Evolutionary conservation across 495 filamentous ascomycete genomes (phyloP).

Genomic region (Penicillium coffeae): DNA sequence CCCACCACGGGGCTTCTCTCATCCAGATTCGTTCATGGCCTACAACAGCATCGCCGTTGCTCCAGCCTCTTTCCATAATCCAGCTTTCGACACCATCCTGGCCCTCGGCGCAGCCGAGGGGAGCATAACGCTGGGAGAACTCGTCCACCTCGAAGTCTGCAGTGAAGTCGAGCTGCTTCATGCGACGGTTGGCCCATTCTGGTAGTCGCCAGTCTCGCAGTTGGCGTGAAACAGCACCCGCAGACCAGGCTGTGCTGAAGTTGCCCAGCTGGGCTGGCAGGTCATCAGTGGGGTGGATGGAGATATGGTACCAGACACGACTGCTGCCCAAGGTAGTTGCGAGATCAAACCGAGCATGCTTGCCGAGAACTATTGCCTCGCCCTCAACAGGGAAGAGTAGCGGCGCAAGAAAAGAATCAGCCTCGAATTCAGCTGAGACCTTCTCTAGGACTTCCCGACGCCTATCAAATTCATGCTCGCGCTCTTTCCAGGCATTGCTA

Average conservation of each 20-base stretch:
- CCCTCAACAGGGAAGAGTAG: constrained; percentile 77
- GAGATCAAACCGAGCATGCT: constrained; percentile 72
- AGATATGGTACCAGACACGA: constrained; percentile 93
- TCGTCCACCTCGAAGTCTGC: constrained; percentile 95
- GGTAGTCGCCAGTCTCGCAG: constrained; percentile 87
- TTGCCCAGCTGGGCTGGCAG: constrained; percentile 64
- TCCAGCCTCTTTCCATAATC: constrained; percentile 95
- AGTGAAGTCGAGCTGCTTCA: constrained; percentile 92
- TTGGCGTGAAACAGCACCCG: constrained; percentile 85
- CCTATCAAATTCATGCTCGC: constrained; percentile 74
- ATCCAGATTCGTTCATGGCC: constrained; percentile 93
- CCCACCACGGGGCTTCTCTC: constrained; percentile 93
- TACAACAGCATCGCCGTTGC: constrained; percentile 91
- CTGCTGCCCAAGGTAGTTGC: constrained; percentile 66
- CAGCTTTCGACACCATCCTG: constrained; percentile 92
- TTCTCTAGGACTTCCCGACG: constrained; percentile 82
- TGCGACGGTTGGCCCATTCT: constrained; percentile 93
- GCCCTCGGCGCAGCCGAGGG: constrained; percentile 84
- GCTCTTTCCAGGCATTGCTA: constrained; percentile 61
- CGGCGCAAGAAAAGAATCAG: constrained; percentile 75
- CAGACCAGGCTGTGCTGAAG: constrained; percentile 76
- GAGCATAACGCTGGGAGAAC: constrained; percentile 75
- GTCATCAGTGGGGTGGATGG: constrained; percentile 87
- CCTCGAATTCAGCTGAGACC: constrained; percentile 73
- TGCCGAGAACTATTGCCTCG: constrained; percentile 69